Evolutionary conservation across 352 stramenopile species (phyloP).

Genomic region (Pythium sukuiense): DNA sequence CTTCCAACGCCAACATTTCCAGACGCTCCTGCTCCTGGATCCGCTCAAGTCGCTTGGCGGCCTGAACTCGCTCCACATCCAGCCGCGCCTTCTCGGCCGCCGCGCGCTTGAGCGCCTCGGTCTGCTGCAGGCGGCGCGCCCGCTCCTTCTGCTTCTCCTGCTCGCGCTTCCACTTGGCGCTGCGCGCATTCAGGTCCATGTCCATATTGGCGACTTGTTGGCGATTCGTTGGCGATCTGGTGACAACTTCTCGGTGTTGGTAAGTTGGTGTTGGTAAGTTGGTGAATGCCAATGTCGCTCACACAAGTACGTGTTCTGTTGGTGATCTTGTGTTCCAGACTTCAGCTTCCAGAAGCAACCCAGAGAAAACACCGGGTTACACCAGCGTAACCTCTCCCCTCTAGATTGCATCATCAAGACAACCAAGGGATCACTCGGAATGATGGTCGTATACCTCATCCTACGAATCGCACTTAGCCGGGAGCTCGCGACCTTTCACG

Average conservation of each 20-base stretch:
- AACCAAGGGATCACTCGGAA: not conserved
- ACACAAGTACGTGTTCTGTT: not conserved
- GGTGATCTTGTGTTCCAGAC: conserved; percentile 2
- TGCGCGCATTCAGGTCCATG: conserved; percentile 67
- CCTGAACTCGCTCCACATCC: conserved; percentile 46
- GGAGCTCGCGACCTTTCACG: conserved; percentile 23
- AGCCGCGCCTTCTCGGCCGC: conserved; percentile 40
- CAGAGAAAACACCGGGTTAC: conserved; percentile 6
- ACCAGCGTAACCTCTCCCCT: conserved; percentile 1
- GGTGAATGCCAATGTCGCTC: not conserved
- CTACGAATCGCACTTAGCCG: conserved; percentile 1
- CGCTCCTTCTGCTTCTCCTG: conserved; percentile 60
- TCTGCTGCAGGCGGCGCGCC: conserved; percentile 53
- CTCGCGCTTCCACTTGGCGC: conserved; percentile 69
- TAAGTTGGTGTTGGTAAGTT: conserved; percentile 10
- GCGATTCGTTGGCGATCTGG: conserved; percentile 8
- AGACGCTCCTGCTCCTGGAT: conserved; percentile 37
- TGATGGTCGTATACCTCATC: conserved; percentile 8
- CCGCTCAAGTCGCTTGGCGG: conserved; percentile 47
- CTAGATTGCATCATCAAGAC: not conserved
- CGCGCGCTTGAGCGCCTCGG: conserved; percentile 51
- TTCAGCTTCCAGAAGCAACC: conserved; percentile 6
- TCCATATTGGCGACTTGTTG: conserved; percentile 42
- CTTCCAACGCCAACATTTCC: conserved; percentile 57
- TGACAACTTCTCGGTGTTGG: not conserved